A percentile compares a stretch with the other conserved stretches of the same genome.
Conservation (phyloP, 2,329 filamentous ascomycete genomes). For the Intubia oerlemansii region DNA sequence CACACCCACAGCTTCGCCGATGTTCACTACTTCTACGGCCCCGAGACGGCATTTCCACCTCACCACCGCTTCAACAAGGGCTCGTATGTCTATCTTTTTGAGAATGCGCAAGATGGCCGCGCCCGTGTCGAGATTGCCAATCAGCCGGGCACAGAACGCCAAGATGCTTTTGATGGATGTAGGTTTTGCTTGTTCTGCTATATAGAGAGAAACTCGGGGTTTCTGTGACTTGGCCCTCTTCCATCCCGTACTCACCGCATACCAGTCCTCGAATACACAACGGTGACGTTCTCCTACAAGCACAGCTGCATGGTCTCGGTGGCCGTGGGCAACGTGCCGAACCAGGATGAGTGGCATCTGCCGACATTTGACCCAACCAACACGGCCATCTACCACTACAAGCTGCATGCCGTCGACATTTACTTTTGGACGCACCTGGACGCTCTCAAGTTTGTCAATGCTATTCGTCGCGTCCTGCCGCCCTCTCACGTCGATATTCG, state of each 20-base stretch:
- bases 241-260: background rate
- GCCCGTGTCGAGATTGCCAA: constrained; percentile 62
- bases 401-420: constrained; percentile 51
- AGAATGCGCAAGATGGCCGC: constrained; percentile 43
- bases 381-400: constrained; percentile 61
- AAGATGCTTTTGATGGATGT: constrained; percentile 64
- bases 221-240: too few relatives aligned
- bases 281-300: constrained; percentile 50
- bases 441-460: constrained; percentile 48
- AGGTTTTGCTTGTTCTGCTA: constrained; percentile 16
- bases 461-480: constrained; percentile 42
- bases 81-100: constrained; percentile 63
- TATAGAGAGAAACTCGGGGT: too few relatives aligned
- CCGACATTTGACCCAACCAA: constrained; percentile 51
- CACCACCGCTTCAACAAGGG: constrained; percentile 65
- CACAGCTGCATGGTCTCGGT: constrained; percentile 52
- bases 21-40: constrained; percentile 57
- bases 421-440: constrained; percentile 65
- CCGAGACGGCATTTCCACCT: constrained; percentile 42
- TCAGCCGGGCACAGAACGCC: constrained; percentile 48
- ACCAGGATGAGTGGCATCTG: constrained; percentile 49
- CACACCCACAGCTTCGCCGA: constrained; percentile 42
- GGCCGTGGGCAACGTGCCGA: constrained; percentile 30
- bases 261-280: constrained; percentile 43
- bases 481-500: constrained; percentile 36